A percentile compares a stretch with the other conserved stretches of the same genome.
phyloP scores from a whole-genome alignment of 257 asterid species.

The Nicotiana sylvestris region DNA sequence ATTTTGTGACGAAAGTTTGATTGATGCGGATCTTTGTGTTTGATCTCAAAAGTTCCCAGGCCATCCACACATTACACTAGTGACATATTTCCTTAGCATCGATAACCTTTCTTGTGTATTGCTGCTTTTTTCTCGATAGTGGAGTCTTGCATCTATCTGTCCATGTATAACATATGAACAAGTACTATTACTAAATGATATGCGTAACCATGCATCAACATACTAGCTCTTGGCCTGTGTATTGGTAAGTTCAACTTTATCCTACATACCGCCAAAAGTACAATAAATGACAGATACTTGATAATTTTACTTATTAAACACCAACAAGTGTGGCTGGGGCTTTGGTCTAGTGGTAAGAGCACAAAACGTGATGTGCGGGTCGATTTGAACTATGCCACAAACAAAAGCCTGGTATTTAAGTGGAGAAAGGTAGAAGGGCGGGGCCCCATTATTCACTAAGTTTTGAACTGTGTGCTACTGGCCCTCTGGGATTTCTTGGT shows the following conservation, averaged over 20 bases:
- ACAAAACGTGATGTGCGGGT: neutral
- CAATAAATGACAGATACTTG: neutral
- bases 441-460: neutral
- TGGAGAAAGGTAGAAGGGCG: neutral
- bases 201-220: neutral
- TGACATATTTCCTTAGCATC: neutral
- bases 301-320: neutral
- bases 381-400: neutral
- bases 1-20: neutral
- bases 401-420: neutral
- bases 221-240: neutral
- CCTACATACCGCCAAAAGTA: neutral
- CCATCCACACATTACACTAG: neutral
- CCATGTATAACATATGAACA: neutral
- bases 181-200: neutral
- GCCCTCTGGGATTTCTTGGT: neutral
- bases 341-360: neutral
- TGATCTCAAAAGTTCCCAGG: neutral
- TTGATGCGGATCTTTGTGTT: neutral
- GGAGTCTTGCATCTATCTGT: neutral
- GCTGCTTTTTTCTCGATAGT: neutral
- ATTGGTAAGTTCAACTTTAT: neutral
- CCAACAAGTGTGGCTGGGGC: neutral
- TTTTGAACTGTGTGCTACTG: neutral
- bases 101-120: neutral